Base-by-base conservation (phyloP, 2,329 filamentous ascomycete genomes). In the Niveomyces coronatus region DNA sequence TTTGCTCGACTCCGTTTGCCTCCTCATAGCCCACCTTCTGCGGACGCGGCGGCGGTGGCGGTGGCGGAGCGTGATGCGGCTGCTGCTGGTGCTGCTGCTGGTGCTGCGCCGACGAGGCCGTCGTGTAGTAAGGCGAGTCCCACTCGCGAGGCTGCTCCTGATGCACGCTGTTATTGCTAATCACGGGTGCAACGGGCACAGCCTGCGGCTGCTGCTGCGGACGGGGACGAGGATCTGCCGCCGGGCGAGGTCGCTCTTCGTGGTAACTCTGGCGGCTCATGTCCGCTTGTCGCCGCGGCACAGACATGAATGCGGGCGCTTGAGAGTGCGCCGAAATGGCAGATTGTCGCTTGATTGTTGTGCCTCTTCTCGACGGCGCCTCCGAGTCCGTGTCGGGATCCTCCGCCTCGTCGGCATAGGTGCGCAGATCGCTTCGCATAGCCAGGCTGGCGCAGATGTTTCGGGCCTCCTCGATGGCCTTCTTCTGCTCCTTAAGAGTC, bases 351-450 rank as follows among this genome's bases (percentile, higher is more conserved):
- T 35, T 33, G 3, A 24, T 44, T 8, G n/a, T n/a, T n/a, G 45
- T 37, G 17, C 41, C 44, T 9, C 40, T 39, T 3, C 39, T 43
- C 2, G 36, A 5, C n/a, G 45, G 44, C 3, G 47, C 51, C 5
- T 60, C 59, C 1, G 58, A 54, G 10, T 61, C 57, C 3, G 51
- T 53, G 1, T 40, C 46, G 2, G 40, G 44, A 1, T 57, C 56
- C 0, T 57, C 54, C 1, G 50, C 46, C 11, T 63, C 60, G 26
- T 63, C 60, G 1, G 59, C 57, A 26, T 56, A 60, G 1, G 52
- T 55, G 5, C 68, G 56, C 14, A 71, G 46, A 43, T 71, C 68
- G 45, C 68, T 71, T 27, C 68, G 58, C 68, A 71, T 71, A 7
- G 68, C 68, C 13, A 71, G 54, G 40, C 58, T 61, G 29, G 67